Base-by-base conservation (phyloP, 768 basidiomycete genomes). In the Dictyophora rubrovolvata region DNA sequence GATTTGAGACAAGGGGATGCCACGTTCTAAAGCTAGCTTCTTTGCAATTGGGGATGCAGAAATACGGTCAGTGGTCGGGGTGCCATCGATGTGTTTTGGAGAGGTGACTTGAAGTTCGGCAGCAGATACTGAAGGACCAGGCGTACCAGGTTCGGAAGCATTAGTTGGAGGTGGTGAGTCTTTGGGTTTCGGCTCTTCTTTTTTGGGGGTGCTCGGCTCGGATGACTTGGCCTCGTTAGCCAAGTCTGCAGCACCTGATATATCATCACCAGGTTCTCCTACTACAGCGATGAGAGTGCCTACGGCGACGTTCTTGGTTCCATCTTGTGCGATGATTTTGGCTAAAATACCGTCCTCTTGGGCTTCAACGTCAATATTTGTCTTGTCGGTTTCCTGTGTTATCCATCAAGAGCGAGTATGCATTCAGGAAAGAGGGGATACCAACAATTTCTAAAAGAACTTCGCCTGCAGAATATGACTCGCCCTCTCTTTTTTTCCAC, bases 341-440 rank as follows among this genome's bases (percentile, higher is more conserved):
- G 87, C 94, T 68, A 99, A 73, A 16, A 98, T 72, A 63, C 96
- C 96, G 66, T 98, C 94, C 33, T 97, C 95, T 72, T 94, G 94
- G 14, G 96, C 93, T 73, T 99, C 96, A 7, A 99, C 95, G 70
- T 99, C 96, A 67, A 98, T 96, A 1, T 93, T 94, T 16, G 95
- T 89, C 72, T 92, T 92, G 78, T 93, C 90, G 48, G 90, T 93
- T 78, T 93, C 90, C 90, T 93, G 71, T 59, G 56, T 33, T 23
- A 48, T n/a, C 34, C 49, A 5, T 20, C 53, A 17, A 17, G 48
- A 49, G 12, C n/a, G 33, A 23, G 1, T 42, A 8, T 9, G 16
- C 17, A 48, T n/a, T 35, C 14, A 54, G 23, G 12, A 16, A n/a
- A 55, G 16, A 16, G 8, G 16, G 12, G 42, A 57, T 48, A 76